Evolutionary conservation across 148 eudicot genomes (phyloP), one percentile per base, ranked within the genome.

Genomic region (Diospyros lotus): DNA sequence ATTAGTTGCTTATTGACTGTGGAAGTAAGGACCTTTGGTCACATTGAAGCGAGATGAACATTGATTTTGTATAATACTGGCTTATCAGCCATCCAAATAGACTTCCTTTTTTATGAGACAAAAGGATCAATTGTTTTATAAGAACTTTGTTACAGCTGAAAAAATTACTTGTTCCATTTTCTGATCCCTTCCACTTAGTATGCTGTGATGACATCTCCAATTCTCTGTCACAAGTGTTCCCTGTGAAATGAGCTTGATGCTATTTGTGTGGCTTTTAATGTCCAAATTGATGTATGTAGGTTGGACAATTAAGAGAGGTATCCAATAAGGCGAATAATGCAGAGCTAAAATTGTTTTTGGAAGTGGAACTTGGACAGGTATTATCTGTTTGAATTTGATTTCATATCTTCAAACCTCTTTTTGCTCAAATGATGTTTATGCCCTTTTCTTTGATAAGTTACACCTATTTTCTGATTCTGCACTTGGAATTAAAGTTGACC

Each of bases 321-420:
- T 89, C 96, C 44, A 95, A 84, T 68, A 91, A 88, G 84, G 73
- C 81, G 45, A 86, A 85, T 58, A 91, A 83, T 84, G 92, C 96
- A 54, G 99, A 95, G 79, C 79, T 95, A 52, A 95, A 87, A 82
- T 81, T 95, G 87, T 93, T 95, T 74, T 79, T 95, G 78, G 99
- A 95, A 81, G 86, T 92, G 58, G 96, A 90, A 79, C 68, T 75
- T 66, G 97, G 94, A 52, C 85, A 41, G 93, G 98, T 95, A 85
- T 65, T 71, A 3, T 46, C 56, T 64, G 5, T 66, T 52, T 44
- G n/a, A 17, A 63, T 78, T 18, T 72, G 55, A 12, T 69, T 77
- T 62, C 40, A 11, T 68, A 7, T 66, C 4, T 59, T 59, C 50
- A 41, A 11, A 56, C 41, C 52, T 53, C 12, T 55, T 45, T 68